These are phyloP conservation scores for Peronospora belbahrii DNA, from an alignment of 352 stramenopile species.

Conservation along the genomic window DNA sequence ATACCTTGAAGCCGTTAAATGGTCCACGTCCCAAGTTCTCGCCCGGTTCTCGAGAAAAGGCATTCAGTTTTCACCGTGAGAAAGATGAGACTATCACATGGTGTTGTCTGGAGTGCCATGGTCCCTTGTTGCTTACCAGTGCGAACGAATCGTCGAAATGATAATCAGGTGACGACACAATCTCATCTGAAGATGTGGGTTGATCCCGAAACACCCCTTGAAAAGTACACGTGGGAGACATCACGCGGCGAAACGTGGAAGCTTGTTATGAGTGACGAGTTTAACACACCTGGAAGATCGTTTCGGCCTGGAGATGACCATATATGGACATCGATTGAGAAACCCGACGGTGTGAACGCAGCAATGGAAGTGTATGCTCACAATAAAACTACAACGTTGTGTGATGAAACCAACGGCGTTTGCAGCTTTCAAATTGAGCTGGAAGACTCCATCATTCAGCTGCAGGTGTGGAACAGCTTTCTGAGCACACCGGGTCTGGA, in stretches of 20 bases:
- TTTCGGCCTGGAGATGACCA: constrained; percentile 88
- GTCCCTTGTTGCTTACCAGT: background rate
- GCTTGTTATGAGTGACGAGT: constrained; percentile 94
- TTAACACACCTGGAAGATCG: constrained; percentile 71
- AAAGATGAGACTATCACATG: background rate
- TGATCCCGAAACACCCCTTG: constrained; percentile 33
- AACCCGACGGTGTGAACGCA: constrained; percentile 87
- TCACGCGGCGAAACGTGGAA: constrained; percentile 57
- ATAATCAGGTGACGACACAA: constrained; percentile 21
- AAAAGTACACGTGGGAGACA: constrained; percentile 20
- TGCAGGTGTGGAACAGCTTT: constrained; percentile 42
- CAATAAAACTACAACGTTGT: constrained; percentile 51
- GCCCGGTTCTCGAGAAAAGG: background rate
- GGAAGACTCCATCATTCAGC: constrained; percentile 21
- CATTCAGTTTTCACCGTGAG: too few species aligned
- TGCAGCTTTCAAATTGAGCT: constrained; percentile 39
- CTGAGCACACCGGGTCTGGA: constrained; percentile 26
- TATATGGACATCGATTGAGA: constrained; percentile 89
- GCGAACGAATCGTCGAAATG: constrained; percentile 2
- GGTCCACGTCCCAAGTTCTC: background rate
- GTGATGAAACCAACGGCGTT: constrained; percentile 14
- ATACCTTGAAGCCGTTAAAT: background rate
- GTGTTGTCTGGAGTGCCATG: background rate
- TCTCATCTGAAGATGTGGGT: constrained; percentile 45
- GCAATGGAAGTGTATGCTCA: constrained; percentile 90